phyloP scores from a whole-genome alignment of 169 alveolate species.

The Cryptosporidium canis region DNA sequence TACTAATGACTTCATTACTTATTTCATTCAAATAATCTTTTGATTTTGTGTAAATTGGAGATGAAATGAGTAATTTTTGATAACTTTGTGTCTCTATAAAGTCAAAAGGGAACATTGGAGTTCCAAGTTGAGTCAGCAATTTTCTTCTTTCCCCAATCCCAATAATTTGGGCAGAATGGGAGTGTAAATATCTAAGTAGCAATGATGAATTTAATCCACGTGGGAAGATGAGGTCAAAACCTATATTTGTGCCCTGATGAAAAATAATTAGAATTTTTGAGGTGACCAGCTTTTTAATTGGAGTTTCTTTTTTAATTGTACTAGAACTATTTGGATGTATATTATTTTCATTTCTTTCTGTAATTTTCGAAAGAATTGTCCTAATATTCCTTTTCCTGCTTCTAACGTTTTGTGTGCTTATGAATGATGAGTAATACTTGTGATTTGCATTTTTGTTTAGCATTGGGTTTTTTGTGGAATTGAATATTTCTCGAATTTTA shows the following conservation, averaged over 20 bases:
- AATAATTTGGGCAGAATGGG: conserved; percentile 26
- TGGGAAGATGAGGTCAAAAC: conserved; percentile 55
- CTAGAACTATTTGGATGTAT: background rate
- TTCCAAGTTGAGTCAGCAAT: conserved; percentile 10
- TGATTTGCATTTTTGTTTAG: background rate
- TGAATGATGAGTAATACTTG: background rate
- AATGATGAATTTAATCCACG: conserved; percentile 66
- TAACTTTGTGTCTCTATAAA: conserved; percentile 53
- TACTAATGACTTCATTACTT: conserved; percentile 5
- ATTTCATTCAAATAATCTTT: background rate
- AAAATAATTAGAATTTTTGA: conserved; percentile 22
- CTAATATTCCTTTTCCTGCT: conserved; percentile 20
- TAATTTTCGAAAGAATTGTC: background rate
- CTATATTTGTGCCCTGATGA: conserved; percentile 44
- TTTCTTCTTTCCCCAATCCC: conserved; percentile 57
- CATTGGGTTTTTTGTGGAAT: background rate
- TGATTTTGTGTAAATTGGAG: background rate
- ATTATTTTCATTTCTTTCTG: background rate
- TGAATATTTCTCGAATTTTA: background rate
- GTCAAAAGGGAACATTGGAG: conserved; percentile 52
- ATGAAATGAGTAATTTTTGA: conserved; percentile 9
- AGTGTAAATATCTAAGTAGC: conserved; percentile 24
- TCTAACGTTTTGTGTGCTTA: background rate
- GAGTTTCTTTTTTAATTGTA: background rate
- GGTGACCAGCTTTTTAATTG: background rate